phyloP scores from a whole-genome alignment of 257 asterid species.

The Handroanthus guayacan region DNA sequence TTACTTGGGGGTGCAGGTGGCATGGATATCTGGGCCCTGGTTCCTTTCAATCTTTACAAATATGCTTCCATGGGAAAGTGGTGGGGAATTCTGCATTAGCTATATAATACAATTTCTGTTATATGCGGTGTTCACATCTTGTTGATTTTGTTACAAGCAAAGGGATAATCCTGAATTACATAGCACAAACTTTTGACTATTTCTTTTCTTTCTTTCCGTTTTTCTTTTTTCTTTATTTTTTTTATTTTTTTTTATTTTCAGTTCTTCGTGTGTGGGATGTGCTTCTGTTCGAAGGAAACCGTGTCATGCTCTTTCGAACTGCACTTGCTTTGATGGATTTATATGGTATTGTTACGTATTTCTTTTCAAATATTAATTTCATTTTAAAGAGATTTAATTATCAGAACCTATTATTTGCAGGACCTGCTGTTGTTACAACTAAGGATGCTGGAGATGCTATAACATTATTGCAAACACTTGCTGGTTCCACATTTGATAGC shows the following conservation, averaged over 20 bases:
- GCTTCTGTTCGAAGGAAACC: conserved; percentile 91
- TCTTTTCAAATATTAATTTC: neutral
- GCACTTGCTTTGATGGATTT: conserved; percentile 94
- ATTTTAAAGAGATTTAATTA: conserved; percentile 30
- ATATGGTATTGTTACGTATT: conserved; percentile 62
- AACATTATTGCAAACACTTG: conserved; percentile 74
- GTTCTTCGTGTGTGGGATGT: conserved; percentile 99
- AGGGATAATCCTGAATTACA: neutral
- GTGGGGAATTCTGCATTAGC: conserved; percentile 51
- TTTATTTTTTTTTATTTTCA: conserved; percentile 45
- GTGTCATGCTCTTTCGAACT: conserved; percentile 93
- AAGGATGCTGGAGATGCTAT: conserved; percentile 94
- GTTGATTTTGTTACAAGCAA: conserved; percentile 18
- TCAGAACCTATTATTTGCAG: conserved; percentile 47
- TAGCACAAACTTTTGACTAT: neutral
- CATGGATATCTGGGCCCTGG: conserved; percentile 93
- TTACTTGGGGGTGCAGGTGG: conserved; percentile 89
- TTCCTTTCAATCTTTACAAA: conserved; percentile 87
- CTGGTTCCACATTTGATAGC: conserved; percentile 92
- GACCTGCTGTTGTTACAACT: conserved; percentile 86
- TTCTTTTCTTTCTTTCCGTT: too few species aligned
- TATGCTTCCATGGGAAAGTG: conserved; percentile 98
- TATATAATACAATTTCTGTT: conserved; percentile 29
- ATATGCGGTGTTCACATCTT: conserved; percentile 8
- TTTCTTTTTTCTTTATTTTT: too few species aligned